Evolutionary conservation across 2,329 filamentous ascomycete species (phyloP).

Genomic region (Penicillium sclerotiorum): DNA sequence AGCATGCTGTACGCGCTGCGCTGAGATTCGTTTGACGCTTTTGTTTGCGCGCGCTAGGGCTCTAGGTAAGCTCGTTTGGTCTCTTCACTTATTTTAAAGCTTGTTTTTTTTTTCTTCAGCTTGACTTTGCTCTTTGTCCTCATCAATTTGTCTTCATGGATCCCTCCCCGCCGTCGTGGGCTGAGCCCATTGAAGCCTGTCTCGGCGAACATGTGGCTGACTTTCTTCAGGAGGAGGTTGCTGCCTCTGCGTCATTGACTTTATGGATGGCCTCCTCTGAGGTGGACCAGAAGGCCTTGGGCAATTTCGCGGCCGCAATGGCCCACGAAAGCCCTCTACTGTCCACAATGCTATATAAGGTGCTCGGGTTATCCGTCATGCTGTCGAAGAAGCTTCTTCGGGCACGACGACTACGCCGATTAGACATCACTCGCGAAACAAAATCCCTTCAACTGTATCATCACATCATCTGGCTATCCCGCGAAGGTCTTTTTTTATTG

Average conservation of each 20-base stretch:
- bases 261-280: conserved; percentile 88
- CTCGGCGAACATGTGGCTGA: no score
- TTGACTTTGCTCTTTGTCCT: neutral
- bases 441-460: conserved; percentile 81
- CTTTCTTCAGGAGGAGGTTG: conserved; percentile 24
- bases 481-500: conserved; percentile 85
- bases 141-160: neutral
- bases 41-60: conserved; percentile 30
- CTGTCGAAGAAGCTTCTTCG: conserved; percentile 80
- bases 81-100: conserved; percentile 1
- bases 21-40: conserved; percentile 25
- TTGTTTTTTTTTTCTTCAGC: neutral
- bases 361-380: conserved; percentile 86
- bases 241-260: conserved; percentile 36
- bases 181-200: no score
- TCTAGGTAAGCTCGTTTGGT: conserved; percentile 31
- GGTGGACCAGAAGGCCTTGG: conserved; percentile 96
- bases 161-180: no score
- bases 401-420: conserved; percentile 77
- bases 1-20: conserved; percentile 31
- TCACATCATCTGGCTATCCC: conserved; percentile 93
- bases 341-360: conserved; percentile 77
- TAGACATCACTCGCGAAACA: conserved; percentile 77
- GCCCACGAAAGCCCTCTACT: conserved; percentile 77
- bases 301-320: conserved; percentile 80